phyloP scores from a whole-genome alignment of 257 asterid genomes.

The Rhazya stricta region DNA sequence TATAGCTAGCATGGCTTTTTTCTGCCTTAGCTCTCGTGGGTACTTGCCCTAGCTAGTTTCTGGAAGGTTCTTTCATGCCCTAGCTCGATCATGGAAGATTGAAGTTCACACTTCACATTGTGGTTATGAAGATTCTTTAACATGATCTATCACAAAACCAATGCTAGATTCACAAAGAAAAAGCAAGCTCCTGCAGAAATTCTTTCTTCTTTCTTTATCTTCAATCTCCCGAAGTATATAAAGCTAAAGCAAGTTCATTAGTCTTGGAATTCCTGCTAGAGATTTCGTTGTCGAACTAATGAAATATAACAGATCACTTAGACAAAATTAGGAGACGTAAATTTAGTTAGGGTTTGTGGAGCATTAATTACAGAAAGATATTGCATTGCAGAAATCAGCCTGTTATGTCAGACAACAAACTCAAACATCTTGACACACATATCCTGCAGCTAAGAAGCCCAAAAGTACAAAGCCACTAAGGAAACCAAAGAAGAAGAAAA shows the following conservation, averaged over 20 bases:
- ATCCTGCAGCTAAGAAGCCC: neutral
- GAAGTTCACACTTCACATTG: too few species aligned
- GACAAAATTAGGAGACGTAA: neutral
- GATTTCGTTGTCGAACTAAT: too few species aligned
- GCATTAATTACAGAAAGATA: neutral
- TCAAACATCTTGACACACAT: constrained; percentile 13
- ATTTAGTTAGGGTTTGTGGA: constrained; percentile 12
- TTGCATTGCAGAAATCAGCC: constrained; percentile 3
- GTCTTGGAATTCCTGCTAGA: too few species aligned
- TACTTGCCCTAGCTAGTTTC: neutral
- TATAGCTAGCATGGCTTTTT: neutral
- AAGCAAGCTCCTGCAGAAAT: too few species aligned
- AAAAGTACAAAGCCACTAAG: constrained; percentile 2
- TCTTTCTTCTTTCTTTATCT: too few species aligned
- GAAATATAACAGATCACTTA: too few species aligned
- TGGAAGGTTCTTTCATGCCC: neutral
- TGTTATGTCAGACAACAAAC: constrained; percentile 19
- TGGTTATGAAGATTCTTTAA: too few species aligned
- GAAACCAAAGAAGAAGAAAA: neutral
- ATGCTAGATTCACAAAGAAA: too few species aligned
- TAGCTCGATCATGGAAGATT: too few species aligned
- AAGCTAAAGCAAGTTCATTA: too few species aligned
- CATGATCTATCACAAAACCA: too few species aligned
- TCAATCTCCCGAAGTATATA: neutral
- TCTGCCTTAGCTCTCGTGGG: neutral